A percentile compares a stretch with the other conserved stretches of the same genome.
Conservation (phyloP, 352 stramenopile genomes). For the Aphanomyces stellatus region DNA sequence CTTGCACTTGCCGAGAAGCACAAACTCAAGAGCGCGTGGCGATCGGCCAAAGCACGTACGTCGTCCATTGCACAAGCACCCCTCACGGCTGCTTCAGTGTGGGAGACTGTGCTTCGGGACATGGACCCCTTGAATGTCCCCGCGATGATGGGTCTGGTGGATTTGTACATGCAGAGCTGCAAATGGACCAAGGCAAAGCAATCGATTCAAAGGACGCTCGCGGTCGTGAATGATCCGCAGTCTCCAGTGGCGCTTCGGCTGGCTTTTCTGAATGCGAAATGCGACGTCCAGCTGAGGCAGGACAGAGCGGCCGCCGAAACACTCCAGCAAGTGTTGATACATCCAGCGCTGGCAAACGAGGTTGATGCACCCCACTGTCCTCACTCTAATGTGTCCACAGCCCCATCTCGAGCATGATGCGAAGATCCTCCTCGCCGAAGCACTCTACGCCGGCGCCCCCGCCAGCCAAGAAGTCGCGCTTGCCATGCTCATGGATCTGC, state of each 20-base stretch:
- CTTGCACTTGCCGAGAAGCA: conserved; percentile 13
- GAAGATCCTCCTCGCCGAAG: conserved; percentile 17
- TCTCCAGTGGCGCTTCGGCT: background rate
- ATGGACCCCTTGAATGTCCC: background rate
- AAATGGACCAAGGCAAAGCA: conserved; percentile 1
- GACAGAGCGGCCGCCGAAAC: background rate
- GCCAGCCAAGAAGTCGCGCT: conserved; percentile 44
- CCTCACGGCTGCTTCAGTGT: background rate
- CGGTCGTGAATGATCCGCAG: background rate
- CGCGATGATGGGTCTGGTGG: background rate
- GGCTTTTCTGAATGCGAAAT: background rate
- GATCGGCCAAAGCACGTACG: conserved; percentile 10
- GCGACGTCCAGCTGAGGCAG: background rate
- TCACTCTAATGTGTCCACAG: conserved; percentile 21
- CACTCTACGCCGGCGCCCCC: conserved; percentile 36
- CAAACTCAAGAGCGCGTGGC: background rate
- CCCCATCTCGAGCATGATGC: conserved; percentile 23
- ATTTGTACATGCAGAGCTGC: conserved; percentile 10
- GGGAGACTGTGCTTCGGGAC: conserved; percentile 1
- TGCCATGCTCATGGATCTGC: conserved; percentile 39
- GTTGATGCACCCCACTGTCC: background rate
- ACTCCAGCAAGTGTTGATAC: conserved; percentile 2
- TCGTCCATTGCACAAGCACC: background rate
- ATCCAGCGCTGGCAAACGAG: too few relatives aligned
- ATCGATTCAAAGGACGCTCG: background rate